Evolutionary conservation across 176 grass and related monocot species (phyloP), one percentile per base, ranked within the genome.

Genomic region (Oryza punctata): DNA sequence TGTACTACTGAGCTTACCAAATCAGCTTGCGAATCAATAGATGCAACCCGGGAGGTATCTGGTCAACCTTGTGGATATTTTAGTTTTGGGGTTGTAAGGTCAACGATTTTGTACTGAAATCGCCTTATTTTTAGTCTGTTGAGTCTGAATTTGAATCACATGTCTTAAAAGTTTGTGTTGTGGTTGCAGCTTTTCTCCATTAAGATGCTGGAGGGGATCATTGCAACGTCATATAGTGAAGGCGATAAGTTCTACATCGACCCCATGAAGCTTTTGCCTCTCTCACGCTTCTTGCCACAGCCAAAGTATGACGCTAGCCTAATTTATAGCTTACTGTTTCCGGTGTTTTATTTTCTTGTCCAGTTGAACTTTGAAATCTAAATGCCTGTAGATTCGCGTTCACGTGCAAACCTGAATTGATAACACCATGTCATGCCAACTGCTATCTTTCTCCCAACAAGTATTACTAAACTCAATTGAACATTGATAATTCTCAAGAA

Each of bases 241-340:
- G 97, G 93, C 12, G 91, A 99, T 67, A 99, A 94, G 88, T 99
- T 99, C 37, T 99, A 73, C 70, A 99, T 96, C 0, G 91, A 99
- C 63, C 97, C 97, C 61, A 87, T 92, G 70, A 94, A 96, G 73
- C 75, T 99, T 83, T 78, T 99, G 72, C 97, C 97, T 7, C 94
- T 99, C 15, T 78, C 97, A 57, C 91, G 91, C 49, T 99, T 99
- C 85, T 90, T 99, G 43, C 81, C 86, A 5, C 94, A 87, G 75
- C 97, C 97, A 75, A 99, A 99, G 93, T 99, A 99, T 27, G 78
- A 63, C 3, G 66, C n/a, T 28, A 4, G 38, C 65, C 23, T 46
- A 75, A 28, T n/a, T 78, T 28, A 45, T 87, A 6, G 5, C 37
- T 67, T 37, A 19, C 73, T 16, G 26, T 81, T 83, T 60, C 2